Evolutionary conservation across 441 rosid genomes (phyloP), one percentile per base, ranked within the genome.

Genomic region (Metrosideros polymorpha): DNA sequence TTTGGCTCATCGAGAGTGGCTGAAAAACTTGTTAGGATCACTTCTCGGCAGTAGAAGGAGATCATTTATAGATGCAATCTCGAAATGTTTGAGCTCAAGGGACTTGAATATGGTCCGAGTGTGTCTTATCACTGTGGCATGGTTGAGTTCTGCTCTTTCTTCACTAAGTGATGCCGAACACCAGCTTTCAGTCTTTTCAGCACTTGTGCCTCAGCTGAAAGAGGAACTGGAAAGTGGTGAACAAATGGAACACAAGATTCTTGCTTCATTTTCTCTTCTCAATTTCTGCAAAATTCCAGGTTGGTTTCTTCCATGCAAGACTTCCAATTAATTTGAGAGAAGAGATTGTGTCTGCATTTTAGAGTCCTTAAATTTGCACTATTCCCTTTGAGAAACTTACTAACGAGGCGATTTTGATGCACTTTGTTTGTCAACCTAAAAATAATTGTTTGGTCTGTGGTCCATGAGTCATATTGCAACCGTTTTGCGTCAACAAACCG

Each of bases 231-330:
- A 87, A 87, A 87, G 88, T 82, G 91, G 90, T 61, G 89, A 90
- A 83, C 88, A 43, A 50, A 84, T 84, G 56, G 91, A 91, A 82
- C 91, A 89, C 49, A 91, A 89, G 88, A 89, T 92, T 86, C 93
- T 93, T 83, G 94, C 95, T 83, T 94, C 95, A 51, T 71, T 91
- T 66, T 91, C 92, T 30, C 89, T 94, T n/a, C 90, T 92, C 10
- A 92, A 89, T 87, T 92, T 94, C 85, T 91, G 91, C 85, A 91
- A 91, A 89, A 87, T 89, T 86, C 89, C 95, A 91, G 97, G 95
- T 93, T 83, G 86, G 90, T 50, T 66, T 35, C 42, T 55, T 63
- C 12, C 45, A 53, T 39, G 49, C 82, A 71, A 71, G 82, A 71
- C n/a, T 39, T 24, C 29, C 29, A 71, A 39, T 39, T 39, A 71